phyloP scores from a whole-genome alignment of 2,329 filamentous ascomycete genomes.

The Talaromyces amestolkiae region DNA sequence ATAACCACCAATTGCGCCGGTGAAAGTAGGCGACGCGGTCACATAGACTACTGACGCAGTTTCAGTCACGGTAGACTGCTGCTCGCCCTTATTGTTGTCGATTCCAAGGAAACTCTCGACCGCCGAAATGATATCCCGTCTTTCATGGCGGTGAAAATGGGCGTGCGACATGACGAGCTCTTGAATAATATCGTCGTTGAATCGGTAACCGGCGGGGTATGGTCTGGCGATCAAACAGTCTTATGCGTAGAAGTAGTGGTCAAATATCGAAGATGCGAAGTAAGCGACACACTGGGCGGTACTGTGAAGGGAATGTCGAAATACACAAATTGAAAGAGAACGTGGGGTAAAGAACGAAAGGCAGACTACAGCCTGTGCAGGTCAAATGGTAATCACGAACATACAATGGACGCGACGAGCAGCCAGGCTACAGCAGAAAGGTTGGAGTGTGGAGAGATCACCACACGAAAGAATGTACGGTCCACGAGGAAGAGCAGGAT shows the following conservation, averaged over 20 bases:
- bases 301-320: background rate
- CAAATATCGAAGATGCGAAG: background rate
- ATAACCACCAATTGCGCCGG: slow-evolving; percentile 50
- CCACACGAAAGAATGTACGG: slow-evolving; percentile 21
- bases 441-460: slow-evolving; percentile 4
- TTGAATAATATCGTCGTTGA: background rate
- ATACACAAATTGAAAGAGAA: slow-evolving; percentile 13
- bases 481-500: slow-evolving; percentile 16
- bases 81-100: background rate
- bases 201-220: background rate
- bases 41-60: slow-evolving; percentile 47
- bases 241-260: background rate
- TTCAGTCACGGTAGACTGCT: background rate
- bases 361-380: slow-evolving; percentile 23
- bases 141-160: slow-evolving; percentile 15
- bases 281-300: background rate
- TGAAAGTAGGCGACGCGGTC: slow-evolving; percentile 53
- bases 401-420: slow-evolving; percentile 35
- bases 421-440: slow-evolving; percentile 29
- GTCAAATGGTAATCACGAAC: slow-evolving; percentile 28
- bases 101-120: slow-evolving; percentile 14
- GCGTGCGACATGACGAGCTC: slow-evolving; percentile 16
- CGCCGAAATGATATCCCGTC: slow-evolving; percentile 8
- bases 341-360: slow-evolving; percentile 24
- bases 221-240: background rate